phyloP scores from a whole-genome alignment of 169 alveolate species.

The Plasmodium yoelii region DNA sequence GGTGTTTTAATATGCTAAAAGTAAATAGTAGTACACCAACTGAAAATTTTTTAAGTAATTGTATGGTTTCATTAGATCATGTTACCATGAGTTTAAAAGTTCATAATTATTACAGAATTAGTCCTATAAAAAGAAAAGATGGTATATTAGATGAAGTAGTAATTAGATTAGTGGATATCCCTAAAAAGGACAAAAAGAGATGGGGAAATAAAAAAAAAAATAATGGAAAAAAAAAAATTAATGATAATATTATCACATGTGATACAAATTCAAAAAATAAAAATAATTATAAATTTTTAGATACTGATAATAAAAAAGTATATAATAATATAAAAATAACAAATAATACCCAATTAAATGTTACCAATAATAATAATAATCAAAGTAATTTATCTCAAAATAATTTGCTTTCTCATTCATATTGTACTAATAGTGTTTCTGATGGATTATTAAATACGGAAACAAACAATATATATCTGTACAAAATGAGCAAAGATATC shows the following conservation, averaged over 20 bases:
- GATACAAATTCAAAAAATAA: conserved; percentile 23
- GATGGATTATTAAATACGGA: conserved; percentile 31
- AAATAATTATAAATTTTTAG: conserved; percentile 48
- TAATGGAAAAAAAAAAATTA: conserved; percentile 14
- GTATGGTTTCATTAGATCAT: conserved; percentile 71
- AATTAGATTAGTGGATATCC: conserved; percentile 44
- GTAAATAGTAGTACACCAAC: conserved; percentile 62
- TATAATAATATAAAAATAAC: conserved; percentile 10
- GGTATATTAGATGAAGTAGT: conserved; percentile 50
- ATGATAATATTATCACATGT: conserved; percentile 2
- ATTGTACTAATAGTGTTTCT: conserved; percentile 19
- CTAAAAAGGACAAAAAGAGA: conserved; percentile 44
- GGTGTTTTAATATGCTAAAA: conserved; percentile 76
- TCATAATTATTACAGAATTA: conserved; percentile 45
- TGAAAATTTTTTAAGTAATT: conserved; percentile 48
- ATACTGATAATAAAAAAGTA: conserved; percentile 21
- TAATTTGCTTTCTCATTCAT: conserved; percentile 10
- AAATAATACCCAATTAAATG: not conserved
- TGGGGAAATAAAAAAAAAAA: conserved; percentile 32
- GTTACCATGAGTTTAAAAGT: conserved; percentile 72
- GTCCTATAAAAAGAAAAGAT: conserved; percentile 28
- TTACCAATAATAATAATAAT: not conserved
- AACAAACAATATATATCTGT: conserved; percentile 39
- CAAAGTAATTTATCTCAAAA: conserved; percentile 1
- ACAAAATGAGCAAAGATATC: conserved; percentile 31